Percentiles rank a stretch among this genome's conserved stretches.
Evolutionary conservation across 129 eudicot species (phyloP).

Genomic region (Lactuca saligna): DNA sequence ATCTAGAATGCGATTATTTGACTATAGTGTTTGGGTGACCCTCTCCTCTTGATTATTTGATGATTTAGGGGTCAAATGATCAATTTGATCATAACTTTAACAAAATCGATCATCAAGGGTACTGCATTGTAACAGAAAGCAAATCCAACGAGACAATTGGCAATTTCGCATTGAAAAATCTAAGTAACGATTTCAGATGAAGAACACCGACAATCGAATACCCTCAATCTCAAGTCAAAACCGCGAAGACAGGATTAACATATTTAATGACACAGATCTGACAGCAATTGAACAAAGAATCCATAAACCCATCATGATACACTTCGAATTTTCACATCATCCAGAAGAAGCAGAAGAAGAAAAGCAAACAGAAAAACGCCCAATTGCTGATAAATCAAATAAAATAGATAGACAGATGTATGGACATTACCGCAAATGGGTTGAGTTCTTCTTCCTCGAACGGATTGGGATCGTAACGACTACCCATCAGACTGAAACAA

Average conservation of each 20-base stretch:
- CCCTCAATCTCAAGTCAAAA: conserved; percentile 5
- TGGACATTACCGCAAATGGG: conserved; percentile 75
- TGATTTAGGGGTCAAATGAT: background rate
- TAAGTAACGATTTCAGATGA: conserved; percentile 4
- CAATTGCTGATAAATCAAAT: background rate
- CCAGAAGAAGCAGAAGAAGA: background rate
- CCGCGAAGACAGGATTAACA: background rate
- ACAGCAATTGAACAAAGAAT: conserved; percentile 10
- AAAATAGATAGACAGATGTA: background rate
- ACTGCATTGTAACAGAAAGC: background rate
- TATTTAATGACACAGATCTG: conserved; percentile 19
- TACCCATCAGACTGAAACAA: conserved; percentile 45
- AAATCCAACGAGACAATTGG: background rate
- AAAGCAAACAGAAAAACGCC: conserved; percentile 1
- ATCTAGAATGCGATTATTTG: background rate
- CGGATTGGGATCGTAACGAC: conserved; percentile 70
- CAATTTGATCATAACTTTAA: background rate
- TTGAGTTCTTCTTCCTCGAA: conserved; percentile 83
- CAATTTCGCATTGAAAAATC: background rate
- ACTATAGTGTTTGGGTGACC: background rate
- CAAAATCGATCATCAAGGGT: background rate
- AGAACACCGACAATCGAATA: background rate
- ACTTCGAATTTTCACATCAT: conserved; percentile 9
- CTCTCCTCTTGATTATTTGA: background rate
- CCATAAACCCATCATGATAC: conserved; percentile 8